Evolutionary conservation across 2,329 filamentous ascomycete species (phyloP).

Genomic region (Corinectria fuckeliana): DNA sequence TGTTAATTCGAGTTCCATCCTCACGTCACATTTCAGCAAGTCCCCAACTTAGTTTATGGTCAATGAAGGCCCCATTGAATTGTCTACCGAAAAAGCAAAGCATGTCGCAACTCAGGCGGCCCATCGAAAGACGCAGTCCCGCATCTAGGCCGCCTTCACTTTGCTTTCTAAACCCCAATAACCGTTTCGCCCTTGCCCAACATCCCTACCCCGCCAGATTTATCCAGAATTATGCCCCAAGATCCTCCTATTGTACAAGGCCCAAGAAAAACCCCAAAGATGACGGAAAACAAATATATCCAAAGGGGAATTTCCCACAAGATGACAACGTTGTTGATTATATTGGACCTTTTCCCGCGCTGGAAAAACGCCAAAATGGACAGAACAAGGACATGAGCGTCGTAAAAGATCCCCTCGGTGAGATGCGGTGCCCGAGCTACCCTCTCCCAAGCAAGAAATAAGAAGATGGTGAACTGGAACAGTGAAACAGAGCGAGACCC

Average conservation of each 20-base stretch:
- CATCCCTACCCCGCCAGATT: slow-evolving; percentile 1
- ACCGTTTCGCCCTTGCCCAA: slow-evolving; percentile 19
- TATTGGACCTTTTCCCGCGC: slow-evolving; percentile 10
- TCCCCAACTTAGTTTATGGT: background rate
- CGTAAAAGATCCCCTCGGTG: slow-evolving; percentile 25
- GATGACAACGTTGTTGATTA: slow-evolving; percentile 13
- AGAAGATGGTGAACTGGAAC: slow-evolving; percentile 15
- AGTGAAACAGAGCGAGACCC: slow-evolving; percentile 9
- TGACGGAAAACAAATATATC: background rate
- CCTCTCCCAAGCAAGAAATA: slow-evolving; percentile 11
- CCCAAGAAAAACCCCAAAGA: background rate
- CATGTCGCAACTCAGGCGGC: slow-evolving; percentile 3
- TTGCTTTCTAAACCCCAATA: slow-evolving; percentile 8
- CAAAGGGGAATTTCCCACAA: background rate
- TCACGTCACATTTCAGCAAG: background rate
- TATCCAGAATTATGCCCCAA: slow-evolving; percentile 11
- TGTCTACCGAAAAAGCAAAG: slow-evolving; percentile 17
- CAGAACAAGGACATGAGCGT: slow-evolving; percentile 33
- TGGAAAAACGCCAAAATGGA: slow-evolving; percentile 14
- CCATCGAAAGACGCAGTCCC: slow-evolving; percentile 5
- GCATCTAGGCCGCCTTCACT: background rate
- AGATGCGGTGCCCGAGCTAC: slow-evolving; percentile 12
- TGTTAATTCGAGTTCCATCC: background rate
- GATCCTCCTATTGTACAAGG: slow-evolving; percentile 29
- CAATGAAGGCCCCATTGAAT: slow-evolving; percentile 11